Evolutionary conservation across 148 eudicot genomes (phyloP).

Genomic region (Nepenthes mirabilis): DNA sequence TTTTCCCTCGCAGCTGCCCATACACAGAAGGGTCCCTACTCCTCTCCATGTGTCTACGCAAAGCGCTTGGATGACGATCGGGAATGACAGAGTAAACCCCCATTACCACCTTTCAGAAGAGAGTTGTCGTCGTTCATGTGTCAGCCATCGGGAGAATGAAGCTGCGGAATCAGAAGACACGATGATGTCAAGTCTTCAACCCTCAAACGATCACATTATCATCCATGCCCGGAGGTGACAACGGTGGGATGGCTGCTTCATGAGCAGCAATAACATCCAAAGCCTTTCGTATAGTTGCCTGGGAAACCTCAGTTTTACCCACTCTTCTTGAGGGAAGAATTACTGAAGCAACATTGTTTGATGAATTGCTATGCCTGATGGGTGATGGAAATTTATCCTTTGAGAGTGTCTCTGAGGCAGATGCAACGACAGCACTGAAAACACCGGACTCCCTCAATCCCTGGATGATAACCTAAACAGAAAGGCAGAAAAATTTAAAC

Average conservation of each 20-base stretch:
- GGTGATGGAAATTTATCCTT: constrained; percentile 51
- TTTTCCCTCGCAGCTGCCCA: too few relatives aligned
- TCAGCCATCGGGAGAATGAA: background rate
- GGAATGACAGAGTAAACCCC: constrained; percentile 21
- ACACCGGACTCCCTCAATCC: constrained; percentile 75
- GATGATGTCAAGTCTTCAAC: constrained; percentile 5
- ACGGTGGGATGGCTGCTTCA: constrained; percentile 64
- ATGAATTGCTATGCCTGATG: constrained; percentile 39
- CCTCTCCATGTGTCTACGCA: constrained; percentile 1
- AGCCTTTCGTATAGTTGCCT: constrained; percentile 42
- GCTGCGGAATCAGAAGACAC: background rate
- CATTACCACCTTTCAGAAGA: too few relatives aligned
- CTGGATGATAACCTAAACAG: constrained; percentile 54
- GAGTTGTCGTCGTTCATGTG: too few relatives aligned
- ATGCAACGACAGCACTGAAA: constrained; percentile 45
- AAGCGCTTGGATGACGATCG: constrained; percentile 59
- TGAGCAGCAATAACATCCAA: constrained; percentile 23
- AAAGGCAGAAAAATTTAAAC: too few relatives aligned
- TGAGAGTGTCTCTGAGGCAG: constrained; percentile 36
- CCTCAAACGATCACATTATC: constrained; percentile 21
- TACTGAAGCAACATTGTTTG: constrained; percentile 17
- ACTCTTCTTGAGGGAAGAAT: constrained; percentile 39
- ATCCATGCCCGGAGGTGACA: constrained; percentile 48
- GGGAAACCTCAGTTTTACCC: constrained; percentile 24
- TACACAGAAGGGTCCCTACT: too few relatives aligned